These are phyloP conservation scores for Cucurbitaria berberidis DNA, from an alignment of 2,329 filamentous ascomycete genomes.

Conservation along the genomic window DNA sequence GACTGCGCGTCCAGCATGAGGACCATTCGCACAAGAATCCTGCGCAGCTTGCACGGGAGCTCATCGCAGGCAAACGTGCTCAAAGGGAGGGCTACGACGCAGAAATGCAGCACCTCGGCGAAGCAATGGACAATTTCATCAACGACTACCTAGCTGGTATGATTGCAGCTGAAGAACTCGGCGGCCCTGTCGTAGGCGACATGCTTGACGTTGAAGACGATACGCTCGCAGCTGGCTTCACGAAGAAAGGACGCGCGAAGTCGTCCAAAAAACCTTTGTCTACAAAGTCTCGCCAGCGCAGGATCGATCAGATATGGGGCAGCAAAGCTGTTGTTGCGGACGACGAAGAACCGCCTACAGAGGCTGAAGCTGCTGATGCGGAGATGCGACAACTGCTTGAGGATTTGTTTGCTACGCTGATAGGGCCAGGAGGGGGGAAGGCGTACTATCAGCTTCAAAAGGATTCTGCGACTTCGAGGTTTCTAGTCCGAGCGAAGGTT, in stretches of 20 bases:
- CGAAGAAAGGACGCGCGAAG: constrained; percentile 55
- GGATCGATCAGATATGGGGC: constrained; percentile 60
- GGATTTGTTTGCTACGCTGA: constrained; percentile 52
- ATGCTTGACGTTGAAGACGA: constrained; percentile 68
- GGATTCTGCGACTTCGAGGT: constrained; percentile 61
- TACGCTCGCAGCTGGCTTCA: constrained; percentile 60
- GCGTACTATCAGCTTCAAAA: constrained; percentile 57
- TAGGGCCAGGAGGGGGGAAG: constrained; percentile 43
- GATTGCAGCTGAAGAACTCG: constrained; percentile 82
- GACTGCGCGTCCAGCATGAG: constrained; percentile 64
- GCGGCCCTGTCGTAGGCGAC: constrained; percentile 81
- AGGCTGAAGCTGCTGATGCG: constrained; percentile 56
- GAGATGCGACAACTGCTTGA: constrained; percentile 57
- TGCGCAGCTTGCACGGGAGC: constrained; percentile 67
- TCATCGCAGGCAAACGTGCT: constrained; percentile 65
- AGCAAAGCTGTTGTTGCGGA: constrained; percentile 31
- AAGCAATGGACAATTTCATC: constrained; percentile 72
- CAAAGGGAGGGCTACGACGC: constrained; percentile 66
- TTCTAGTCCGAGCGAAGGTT: constrained; percentile 61
- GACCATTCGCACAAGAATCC: constrained; percentile 64
- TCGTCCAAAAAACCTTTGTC: constrained; percentile 46
- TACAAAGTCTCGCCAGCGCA: constrained; percentile 52
- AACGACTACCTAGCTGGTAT: constrained; percentile 72
- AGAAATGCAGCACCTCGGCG: constrained; percentile 67
- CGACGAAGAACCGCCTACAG: constrained; percentile 44